Evolutionary conservation across 371 early-diverging fungal species (phyloP), one percentile per base, ranked within the genome.

Genomic region (Capillidium heterosporum): DNA sequence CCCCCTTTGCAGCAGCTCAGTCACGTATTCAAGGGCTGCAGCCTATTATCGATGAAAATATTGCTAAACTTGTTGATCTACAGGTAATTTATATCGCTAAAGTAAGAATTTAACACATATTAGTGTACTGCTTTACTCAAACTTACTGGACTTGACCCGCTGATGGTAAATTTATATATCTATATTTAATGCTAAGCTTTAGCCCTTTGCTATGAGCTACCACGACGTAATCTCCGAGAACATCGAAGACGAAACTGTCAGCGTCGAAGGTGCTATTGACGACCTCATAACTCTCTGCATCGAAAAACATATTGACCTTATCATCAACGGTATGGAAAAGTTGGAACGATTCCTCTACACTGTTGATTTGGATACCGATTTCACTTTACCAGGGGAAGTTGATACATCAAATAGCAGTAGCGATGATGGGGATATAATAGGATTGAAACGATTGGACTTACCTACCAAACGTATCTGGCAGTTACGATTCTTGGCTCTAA

Each of bases 361-460:
- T 24, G 53, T 53, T 17, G 53, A 53, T 35, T 19, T 53, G 10
- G 53, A 53, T 19, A n/a, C n/a, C n/a, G n/a, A n/a, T n/a, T n/a
- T 19, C 23, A 47, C 24, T 47, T 47, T 27, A 47, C 47, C 47
- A 7, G 10, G n/a, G 47, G 47, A 24, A 27, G 7, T 5, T 47
- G 10, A 19, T 47, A 19, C 17, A 41, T 13, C 13, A 23, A 19
- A 5, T 10, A 47, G 8, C 19, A 17, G 47, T n/a, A 27, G 23
- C 24, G 47, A 47, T 10, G 47, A 47, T 47, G 47, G 47, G 8
- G 47, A 47, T 47, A 27, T 24, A 24, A 27, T 47, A 23, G 47
- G 47, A 27, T 24, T 47, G 19, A 47, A 47, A 27, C 47, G 47
- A 24, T 24, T 47, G 47, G 23, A 5, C 24, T 47, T 47, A 47